These are phyloP conservation scores for Apiospora marii DNA, from an alignment of 2,329 filamentous ascomycete genomes.

Conservation along the genomic window DNA sequence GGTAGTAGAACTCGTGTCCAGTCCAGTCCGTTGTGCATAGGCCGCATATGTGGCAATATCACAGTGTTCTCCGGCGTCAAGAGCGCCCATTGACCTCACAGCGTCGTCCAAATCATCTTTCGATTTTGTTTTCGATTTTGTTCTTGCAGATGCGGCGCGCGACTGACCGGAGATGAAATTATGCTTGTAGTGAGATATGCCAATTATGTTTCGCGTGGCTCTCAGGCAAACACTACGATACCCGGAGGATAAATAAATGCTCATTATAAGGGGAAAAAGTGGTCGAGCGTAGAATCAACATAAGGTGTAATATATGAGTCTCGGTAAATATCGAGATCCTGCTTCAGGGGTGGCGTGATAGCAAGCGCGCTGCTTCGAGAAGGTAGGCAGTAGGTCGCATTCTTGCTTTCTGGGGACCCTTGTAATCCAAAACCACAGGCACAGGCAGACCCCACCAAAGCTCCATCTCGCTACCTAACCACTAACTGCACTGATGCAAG, in stretches of 20 bases:
- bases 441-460: constrained; percentile 16
- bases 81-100: constrained; percentile 47
- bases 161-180: background rate
- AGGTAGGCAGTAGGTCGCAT: background rate
- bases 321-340: background rate
- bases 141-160: background rate
- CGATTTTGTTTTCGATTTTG: background rate
- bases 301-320: background rate
- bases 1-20: constrained; percentile 64
- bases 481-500: background rate
- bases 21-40: constrained; percentile 64
- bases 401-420: background rate
- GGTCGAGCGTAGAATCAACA: background rate
- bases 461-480: background rate
- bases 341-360: background rate
- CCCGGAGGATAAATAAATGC: background rate
- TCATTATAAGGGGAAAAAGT: background rate
- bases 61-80: constrained; percentile 56
- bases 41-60: constrained; percentile 70
- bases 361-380: background rate
- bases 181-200: background rate
- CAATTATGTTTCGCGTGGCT: background rate
- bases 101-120: constrained; percentile 27
- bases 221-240: background rate
- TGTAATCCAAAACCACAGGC: background rate